A percentile compares a stretch with the other conserved stretches of the same genome.
Evolutionary conservation across 164 flowering plant species (phyloP).

Genomic region (Tinospora cordifolia): DNA sequence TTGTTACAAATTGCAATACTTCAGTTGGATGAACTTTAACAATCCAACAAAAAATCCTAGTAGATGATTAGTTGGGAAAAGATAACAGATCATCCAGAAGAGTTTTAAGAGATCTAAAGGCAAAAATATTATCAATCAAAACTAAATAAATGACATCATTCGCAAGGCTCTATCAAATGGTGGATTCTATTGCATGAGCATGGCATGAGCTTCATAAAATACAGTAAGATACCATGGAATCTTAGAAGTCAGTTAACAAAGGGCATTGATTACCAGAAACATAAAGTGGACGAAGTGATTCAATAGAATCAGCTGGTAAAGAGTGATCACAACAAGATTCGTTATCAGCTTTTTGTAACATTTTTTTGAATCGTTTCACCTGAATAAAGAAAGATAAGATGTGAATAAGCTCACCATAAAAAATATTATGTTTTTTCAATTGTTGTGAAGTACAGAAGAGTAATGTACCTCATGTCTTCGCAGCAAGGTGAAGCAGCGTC

Average conservation of each 20-base stretch:
- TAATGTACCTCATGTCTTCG: slow-evolving; percentile 52
- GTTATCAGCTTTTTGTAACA: slow-evolving; percentile 60
- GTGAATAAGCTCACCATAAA: not conserved
- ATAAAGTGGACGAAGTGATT: slow-evolving; percentile 43
- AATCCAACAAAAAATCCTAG: not conserved
- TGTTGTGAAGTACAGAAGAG: not conserved
- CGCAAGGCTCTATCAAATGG: not conserved
- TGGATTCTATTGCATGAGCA: not conserved
- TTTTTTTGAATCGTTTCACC: slow-evolving; percentile 59
- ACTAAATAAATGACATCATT: not conserved
- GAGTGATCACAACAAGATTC: slow-evolving; percentile 39
- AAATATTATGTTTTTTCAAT: not conserved
- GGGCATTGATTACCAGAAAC: slow-evolving; percentile 36
- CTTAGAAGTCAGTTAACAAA: not conserved
- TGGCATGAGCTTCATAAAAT: not conserved
- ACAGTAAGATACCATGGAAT: not conserved
- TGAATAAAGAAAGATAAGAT: slow-evolving; percentile 18
- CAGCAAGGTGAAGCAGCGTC: slow-evolving; percentile 77
- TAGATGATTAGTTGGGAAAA: not conserved
- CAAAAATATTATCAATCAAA: not conserved
- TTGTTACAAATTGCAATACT: not conserved
- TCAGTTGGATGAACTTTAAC: not conserved
- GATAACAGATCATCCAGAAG: not conserved
- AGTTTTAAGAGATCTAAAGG: not conserved
- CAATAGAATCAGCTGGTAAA: slow-evolving; percentile 46